Conservation (phyloP, 805 yeast genomes). For the Candida nemodendra region DNA sequence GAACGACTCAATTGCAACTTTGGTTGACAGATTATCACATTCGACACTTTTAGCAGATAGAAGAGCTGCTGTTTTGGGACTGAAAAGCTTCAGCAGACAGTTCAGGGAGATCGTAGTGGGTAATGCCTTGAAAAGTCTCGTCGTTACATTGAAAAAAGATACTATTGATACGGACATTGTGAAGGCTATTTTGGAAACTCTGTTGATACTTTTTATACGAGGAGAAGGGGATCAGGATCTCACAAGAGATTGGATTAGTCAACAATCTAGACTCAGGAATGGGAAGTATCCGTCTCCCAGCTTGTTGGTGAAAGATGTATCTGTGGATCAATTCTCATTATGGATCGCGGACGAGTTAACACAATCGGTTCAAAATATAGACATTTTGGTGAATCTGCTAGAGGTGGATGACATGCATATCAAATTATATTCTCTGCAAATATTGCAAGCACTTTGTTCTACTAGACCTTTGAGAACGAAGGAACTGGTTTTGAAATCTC, state of each 20-base stretch:
- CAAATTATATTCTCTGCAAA: constrained; percentile 76
- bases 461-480: constrained; percentile 74
- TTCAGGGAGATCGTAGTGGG: constrained; percentile 90
- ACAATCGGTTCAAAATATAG: constrained; percentile 51
- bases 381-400: constrained; percentile 46
- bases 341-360: constrained; percentile 96
- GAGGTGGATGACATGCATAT: constrained; percentile 65
- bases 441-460: constrained; percentile 78
- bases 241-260: constrained; percentile 68
- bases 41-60: constrained; percentile 81
- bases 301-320: constrained; percentile 48
- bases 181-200: constrained; percentile 81
- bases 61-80: constrained; percentile 84
- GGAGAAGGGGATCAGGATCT: constrained; percentile 58
- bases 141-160: constrained; percentile 65
- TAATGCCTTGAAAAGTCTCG: constrained; percentile 73
- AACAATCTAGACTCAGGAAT: constrained; percentile 68
- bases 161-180: constrained; percentile 63
- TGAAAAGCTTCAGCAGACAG: constrained; percentile 85
- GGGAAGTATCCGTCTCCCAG: constrained; percentile 80
- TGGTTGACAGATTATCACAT: constrained; percentile 84
- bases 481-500: constrained; percentile 67
- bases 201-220: constrained; percentile 75
- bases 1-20: constrained; percentile 82
- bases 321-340: constrained; percentile 80